Conservation (phyloP, 2,329 filamentous ascomycete species). For the Berkeleyomyces basicola region DNA sequence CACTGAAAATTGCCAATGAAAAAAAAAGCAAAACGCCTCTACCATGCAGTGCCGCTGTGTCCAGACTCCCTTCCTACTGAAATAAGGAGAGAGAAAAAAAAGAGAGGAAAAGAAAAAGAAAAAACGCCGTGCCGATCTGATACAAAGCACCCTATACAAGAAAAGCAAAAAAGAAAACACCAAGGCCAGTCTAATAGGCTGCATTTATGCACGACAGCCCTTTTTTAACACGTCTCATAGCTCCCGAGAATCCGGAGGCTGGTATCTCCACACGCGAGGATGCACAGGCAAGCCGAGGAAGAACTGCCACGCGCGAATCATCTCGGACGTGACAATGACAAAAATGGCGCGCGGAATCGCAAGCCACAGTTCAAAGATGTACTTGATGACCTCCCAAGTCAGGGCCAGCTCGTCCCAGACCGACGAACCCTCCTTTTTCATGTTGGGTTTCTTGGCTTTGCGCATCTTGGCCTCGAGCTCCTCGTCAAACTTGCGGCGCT, state of each 20-base stretch:
- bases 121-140: conserved; percentile 1
- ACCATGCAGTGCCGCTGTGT: neutral
- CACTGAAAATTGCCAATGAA: neutral
- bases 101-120: neutral
- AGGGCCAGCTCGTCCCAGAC: conserved; percentile 19
- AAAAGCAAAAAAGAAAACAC: neutral
- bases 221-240: conserved; percentile 20
- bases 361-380: conserved; percentile 40
- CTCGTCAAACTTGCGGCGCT: conserved; percentile 17
- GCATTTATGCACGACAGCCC: neutral
- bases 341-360: conserved; percentile 34
- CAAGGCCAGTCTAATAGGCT: neutral
- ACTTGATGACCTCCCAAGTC: conserved; percentile 15
- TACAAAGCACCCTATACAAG: neutral
- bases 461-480: conserved; percentile 19
- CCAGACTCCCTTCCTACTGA: neutral
- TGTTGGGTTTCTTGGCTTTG: conserved; percentile 21
- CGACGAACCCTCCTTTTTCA: conserved; percentile 24
- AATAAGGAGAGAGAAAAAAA: neutral
- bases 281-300: conserved; percentile 37
- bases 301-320: conserved; percentile 30
- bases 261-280: conserved; percentile 31
- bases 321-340: conserved; percentile 27
- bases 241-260: conserved; percentile 31
- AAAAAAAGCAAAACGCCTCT: conserved; percentile 1